Percentiles rank a stretch among this genome's conserved stretches.
Conservation (phyloP, 164 flowering plant genomes). For the grape (Vitis vinifera) region ASM3070453v1 NC_081805.1:26235501-26236000, state of each 20-base stretch:
- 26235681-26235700: neutral
- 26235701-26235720: constrained; percentile 1
- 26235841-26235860: too few relatives aligned
- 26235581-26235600: neutral
- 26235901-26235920: too few relatives aligned
- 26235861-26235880: too few relatives aligned
- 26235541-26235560: constrained; percentile 63
- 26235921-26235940: too few relatives aligned
- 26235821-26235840: too few relatives aligned
- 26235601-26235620: neutral
- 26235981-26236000: too few relatives aligned
- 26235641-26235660: constrained; percentile 71
- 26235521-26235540: constrained; percentile 44
- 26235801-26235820: constrained; percentile 11
- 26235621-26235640: constrained; percentile 63
- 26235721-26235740: neutral
- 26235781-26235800: constrained; percentile 9
- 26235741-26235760: neutral
- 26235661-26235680: constrained; percentile 26
- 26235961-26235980: too few relatives aligned
- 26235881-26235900: too few relatives aligned
- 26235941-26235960: too few relatives aligned
- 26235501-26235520: constrained; percentile 67
- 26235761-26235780: constrained; percentile 11
- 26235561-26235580: constrained; percentile 46